A percentile compares a stretch with the other conserved stretches of the same genome.
Evolutionary conservation across 176 grass and related monocot species (phyloP).

Genomic region (Ensete ventricosum): DNA sequence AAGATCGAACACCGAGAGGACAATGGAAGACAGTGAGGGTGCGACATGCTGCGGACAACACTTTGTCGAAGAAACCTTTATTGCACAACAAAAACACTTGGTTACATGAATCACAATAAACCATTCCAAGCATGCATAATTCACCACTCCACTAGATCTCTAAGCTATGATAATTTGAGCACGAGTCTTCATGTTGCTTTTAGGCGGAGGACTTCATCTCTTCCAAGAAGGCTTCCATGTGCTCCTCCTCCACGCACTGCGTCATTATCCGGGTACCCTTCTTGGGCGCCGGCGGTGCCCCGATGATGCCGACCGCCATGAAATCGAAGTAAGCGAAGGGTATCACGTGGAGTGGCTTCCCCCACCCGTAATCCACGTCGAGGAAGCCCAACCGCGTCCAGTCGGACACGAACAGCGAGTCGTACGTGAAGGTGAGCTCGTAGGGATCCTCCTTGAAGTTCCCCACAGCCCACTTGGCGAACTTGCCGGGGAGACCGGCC

Average conservation of each 20-base stretch:
- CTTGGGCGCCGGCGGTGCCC: constrained; percentile 47
- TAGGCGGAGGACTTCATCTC: constrained; percentile 46
- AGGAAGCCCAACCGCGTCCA: constrained; percentile 69
- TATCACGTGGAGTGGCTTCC: constrained; percentile 42
- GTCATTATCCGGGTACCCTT: constrained; percentile 61
- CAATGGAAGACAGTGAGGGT: too few species aligned
- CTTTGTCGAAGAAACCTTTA: too few species aligned
- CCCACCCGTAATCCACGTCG: constrained; percentile 82
- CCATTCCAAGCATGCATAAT: too few species aligned
- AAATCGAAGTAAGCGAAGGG: constrained; percentile 61
- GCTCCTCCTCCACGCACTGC: constrained; percentile 69
- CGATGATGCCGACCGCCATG: constrained; percentile 79
- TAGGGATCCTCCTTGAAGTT: constrained; percentile 51
- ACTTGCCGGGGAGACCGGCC: constrained; percentile 32
- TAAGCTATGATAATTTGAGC: too few species aligned
- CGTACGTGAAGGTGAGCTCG: constrained; percentile 54
- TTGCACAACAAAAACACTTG: too few species aligned
- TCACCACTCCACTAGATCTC: too few species aligned
- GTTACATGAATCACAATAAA: too few species aligned
- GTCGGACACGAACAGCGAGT: constrained; percentile 75
- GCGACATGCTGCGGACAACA: too few species aligned
- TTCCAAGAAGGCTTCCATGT: constrained; percentile 49
- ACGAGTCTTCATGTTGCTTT: too few species aligned
- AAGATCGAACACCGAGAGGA: too few species aligned
- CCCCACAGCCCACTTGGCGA: constrained; percentile 56